Base-by-base conservation (phyloP, 2,329 filamentous ascomycete genomes). In the Colletotrichum sublineola region DNA sequence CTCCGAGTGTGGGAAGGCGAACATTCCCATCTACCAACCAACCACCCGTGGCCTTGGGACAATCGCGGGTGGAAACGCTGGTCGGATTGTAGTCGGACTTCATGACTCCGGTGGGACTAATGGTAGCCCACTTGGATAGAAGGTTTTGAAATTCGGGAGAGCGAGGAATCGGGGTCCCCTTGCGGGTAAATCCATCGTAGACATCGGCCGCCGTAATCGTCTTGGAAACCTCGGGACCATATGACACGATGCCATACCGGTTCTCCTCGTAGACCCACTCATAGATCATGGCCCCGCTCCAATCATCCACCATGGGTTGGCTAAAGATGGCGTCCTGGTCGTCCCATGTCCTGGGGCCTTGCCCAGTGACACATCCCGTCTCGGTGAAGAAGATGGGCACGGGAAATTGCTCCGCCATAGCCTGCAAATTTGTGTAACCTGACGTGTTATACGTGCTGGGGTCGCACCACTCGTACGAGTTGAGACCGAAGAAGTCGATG, bases 301-400 rank as follows among this genome's bases (percentile, higher is more conserved):
- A 91, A 77, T 87, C 87, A 69, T 86, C 85, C 7, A 87, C 83
- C 94, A 97, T 97, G 3, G 93, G 82, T 0, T 86, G 76, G 55
- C 93, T 92, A 77, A 96, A 92, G 76, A 97, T 94, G 62, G 93
- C 91, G 52, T 88, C 86, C 81, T 96, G 93, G 79, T 97, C 92
- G 33, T 86, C 85, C 79, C 93, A 94, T 1, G 86, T 83, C 55
- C 92, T 88, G 0, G 91, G 90, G 1, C 83, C 82, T 1, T 86
- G 85, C 7, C 76, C 76, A 0, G 84, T 86, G 79, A 93, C 95
- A 87, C 94, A 97, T 71, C 94, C 94, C 3, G 94, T 96, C 82
- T 97, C 94, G 44, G 93, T 95, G 83, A 97, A 94, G 86, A 95
- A 95, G 77, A 96, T 94, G 29, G 94, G 94, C n/a, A 97, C 90